These are phyloP conservation scores for Yamagishiella unicocca DNA, from an alignment of 139 green algal genomes.

Conservation along the genomic window DNA sequence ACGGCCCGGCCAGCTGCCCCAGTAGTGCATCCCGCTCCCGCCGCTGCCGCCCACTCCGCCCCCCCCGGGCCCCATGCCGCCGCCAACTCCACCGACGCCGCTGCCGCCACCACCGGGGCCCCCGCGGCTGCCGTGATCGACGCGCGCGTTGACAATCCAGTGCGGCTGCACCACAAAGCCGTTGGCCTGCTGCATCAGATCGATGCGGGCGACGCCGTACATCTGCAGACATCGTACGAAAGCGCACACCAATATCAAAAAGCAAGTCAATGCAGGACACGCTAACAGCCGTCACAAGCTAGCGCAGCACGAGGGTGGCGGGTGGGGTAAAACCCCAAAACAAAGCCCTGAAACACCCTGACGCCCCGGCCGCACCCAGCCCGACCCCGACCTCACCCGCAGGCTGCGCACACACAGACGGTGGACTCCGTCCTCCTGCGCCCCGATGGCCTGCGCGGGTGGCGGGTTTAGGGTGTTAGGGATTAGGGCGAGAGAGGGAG, in stretches of 20 bases:
- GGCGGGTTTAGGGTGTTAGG: no score
- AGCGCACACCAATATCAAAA: no score
- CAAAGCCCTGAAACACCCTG: no score
- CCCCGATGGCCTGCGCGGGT: conserved; percentile 2
- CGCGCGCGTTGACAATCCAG: not conserved
- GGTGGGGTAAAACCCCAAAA: no score
- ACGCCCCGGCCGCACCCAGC: no score
- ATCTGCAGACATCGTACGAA: no score
- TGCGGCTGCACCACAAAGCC: conserved; percentile 27
- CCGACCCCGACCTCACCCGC: conserved; percentile 35
- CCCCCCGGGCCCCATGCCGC: not conserved
- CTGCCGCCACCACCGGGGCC: not conserved
- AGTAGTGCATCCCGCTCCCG: not conserved
- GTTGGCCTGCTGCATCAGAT: conserved; percentile 34
- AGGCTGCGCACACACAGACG: conserved; percentile 37
- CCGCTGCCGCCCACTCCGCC: not conserved
- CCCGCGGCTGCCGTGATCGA: not conserved
- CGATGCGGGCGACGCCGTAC: conserved; percentile 31
- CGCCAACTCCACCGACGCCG: not conserved
- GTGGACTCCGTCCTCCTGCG: conserved; percentile 45
- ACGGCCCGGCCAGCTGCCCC: not conserved
- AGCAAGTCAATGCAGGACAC: no score
- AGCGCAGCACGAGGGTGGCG: no score
- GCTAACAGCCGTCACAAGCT: no score
- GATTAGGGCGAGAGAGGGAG: not conserved